These are phyloP conservation scores for Ilyonectria mors-panacis DNA, from an alignment of 2,329 filamentous ascomycete genomes.

Conservation along the genomic window DNA sequence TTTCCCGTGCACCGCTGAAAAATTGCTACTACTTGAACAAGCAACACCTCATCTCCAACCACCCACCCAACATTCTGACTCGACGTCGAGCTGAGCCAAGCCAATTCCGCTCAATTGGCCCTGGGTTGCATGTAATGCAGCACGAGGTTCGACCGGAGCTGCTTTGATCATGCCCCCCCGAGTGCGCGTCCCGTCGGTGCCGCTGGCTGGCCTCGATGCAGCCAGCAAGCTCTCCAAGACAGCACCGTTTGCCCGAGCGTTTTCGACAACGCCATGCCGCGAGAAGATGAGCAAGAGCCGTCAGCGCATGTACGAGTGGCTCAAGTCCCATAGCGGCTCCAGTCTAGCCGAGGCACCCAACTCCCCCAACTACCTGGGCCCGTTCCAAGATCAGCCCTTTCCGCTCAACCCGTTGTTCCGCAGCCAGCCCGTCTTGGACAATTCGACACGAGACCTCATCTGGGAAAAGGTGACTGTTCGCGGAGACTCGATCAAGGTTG, in stretches of 20 bases:
- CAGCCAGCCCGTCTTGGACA: slow-evolving; percentile 81
- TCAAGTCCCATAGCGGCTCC: slow-evolving; percentile 47
- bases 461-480: slow-evolving; percentile 77
- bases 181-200: slow-evolving; percentile 48
- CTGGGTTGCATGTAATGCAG: slow-evolving; percentile 45
- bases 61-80: slow-evolving; percentile 28
- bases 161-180: slow-evolving; percentile 52
- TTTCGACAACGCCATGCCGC: slow-evolving; percentile 58
- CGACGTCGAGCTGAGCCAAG: slow-evolving; percentile 32
- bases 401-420: slow-evolving; percentile 80
- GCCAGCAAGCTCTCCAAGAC: slow-evolving; percentile 36
- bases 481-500: slow-evolving; percentile 79
- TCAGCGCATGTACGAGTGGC: slow-evolving; percentile 58
- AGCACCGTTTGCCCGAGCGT: slow-evolving; percentile 49
- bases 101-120: slow-evolving; percentile 46
- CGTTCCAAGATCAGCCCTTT: slow-evolving; percentile 71
- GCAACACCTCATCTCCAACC: slow-evolving; percentile 31
- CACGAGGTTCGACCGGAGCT: slow-evolving; percentile 34
- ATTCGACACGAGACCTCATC: slow-evolving; percentile 80
- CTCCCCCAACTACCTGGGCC: slow-evolving; percentile 57
- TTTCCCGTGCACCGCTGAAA: slow-evolving; percentile 38
- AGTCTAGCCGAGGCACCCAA: slow-evolving; percentile 44
- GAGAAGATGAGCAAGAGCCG: slow-evolving; percentile 57
- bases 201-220: slow-evolving; percentile 52
- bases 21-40: slow-evolving; percentile 37